Evolutionary conservation across 371 early-diverging fungal genomes (phyloP), one percentile per base, ranked within the genome.

Genomic region (Mortierella sp.): DNA sequence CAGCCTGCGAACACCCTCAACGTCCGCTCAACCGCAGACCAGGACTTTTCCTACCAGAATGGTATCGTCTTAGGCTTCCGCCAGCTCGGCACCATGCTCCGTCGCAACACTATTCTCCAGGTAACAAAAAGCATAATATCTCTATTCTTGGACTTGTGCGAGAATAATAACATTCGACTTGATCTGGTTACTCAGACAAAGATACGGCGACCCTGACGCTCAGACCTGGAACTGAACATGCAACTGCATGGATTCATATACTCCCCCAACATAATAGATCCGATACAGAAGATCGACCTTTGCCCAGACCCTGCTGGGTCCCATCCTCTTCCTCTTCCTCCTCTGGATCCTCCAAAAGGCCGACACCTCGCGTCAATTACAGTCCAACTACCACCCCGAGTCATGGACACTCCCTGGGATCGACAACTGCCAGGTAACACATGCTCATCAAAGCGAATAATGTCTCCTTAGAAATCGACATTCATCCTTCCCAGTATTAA

Each of bases 71-170:
- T 86, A 18, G 83, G 83, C 32, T 79, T 86, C 35, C 85, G 81
- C 41, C 95, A 94, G 85, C 88, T 94, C 71, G 58, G 82, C 58
- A 91, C 93, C 73, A 93, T 94, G 93, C 82, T 93, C 46, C 91
- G 90, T 89, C 83, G 93, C 72, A 94, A 94, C 87, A 88, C 90
- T 29, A 89, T 89, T 35, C 88, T 94, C 68, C 93, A 92, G 91
- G 92, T 93, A 84, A 46, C 4, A 16, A 16, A 14, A 14, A 41
- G 41, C 41, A 41, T 41, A 41, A 8, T 12, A 72, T 60, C 0
- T 63, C 35, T 8, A 43, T 41, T 12, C n/a, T 54, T 41, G 74
- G 27, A 27, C 74, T 2, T 49, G 54, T 8, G 21, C 0, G 38
- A 65, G 35, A 18, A 18, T 0, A 6, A 32, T 27, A 32, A 3